phyloP scores from a whole-genome alignment of 352 stramenopile species.

The Globisporangium carolinianum region DNA sequence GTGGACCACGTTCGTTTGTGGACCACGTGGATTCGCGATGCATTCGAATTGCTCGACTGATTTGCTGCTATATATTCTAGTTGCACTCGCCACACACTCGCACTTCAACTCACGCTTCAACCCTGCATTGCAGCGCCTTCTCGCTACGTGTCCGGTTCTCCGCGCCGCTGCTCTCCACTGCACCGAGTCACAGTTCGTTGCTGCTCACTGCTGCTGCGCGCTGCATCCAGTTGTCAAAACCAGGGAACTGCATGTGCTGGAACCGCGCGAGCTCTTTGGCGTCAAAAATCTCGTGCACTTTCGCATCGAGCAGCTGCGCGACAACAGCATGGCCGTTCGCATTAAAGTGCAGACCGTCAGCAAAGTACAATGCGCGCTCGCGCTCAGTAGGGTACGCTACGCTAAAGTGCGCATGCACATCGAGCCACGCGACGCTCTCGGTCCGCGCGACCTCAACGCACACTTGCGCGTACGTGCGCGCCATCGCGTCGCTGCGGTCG shows the following conservation, averaged over 20 bases:
- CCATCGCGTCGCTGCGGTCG: conserved; percentile 34
- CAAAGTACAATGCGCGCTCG: conserved; percentile 25
- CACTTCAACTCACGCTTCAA: too few species aligned
- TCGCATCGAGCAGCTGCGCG: conserved; percentile 25
- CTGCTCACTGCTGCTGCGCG: too few species aligned
- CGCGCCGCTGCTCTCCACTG: too few species aligned
- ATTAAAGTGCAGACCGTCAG: conserved; percentile 55
- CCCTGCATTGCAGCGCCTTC: too few species aligned
- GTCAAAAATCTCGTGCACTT: conserved; percentile 18
- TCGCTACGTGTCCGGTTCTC: too few species aligned
- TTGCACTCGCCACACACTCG: too few species aligned
- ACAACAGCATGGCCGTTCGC: conserved; percentile 36
- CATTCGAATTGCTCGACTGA: too few species aligned
- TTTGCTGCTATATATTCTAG: too few species aligned
- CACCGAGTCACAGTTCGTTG: too few species aligned
- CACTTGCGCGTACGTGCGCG: conserved; percentile 32
- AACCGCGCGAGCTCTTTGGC: conserved; percentile 21
- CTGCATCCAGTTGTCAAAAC: not conserved
- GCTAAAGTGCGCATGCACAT: conserved; percentile 47
- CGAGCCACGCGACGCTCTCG: conserved; percentile 23
- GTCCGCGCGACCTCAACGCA: conserved; percentile 32
- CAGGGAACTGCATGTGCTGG: conserved; percentile 23
- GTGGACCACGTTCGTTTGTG: too few species aligned
- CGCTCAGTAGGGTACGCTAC: conserved; percentile 11
- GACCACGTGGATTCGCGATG: too few species aligned